Base-by-base conservation (phyloP, 345 rosid genomes). In the Lepidium africanum region DNA sequence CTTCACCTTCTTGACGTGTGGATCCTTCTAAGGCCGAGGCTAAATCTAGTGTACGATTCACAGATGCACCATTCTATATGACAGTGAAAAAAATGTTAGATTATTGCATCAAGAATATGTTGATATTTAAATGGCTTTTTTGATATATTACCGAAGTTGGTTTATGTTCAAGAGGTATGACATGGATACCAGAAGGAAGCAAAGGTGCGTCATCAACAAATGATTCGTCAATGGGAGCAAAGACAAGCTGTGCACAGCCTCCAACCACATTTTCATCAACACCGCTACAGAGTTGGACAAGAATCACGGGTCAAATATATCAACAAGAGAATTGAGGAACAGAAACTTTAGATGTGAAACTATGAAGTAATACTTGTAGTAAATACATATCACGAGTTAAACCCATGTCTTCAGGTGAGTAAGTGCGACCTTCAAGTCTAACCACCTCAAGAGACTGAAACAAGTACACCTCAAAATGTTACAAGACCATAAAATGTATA, bases 191-290 rank as follows among this genome's bases (percentile, higher is more conserved):
- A 55, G 97, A 93, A 45, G 98, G 89, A 63, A 93, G 79, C 53
- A 93, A 75, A 62, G 94, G 96, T 74, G 96, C 98, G 76, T 90
- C 97, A 80, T 93, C 96, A n/a, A 97, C 94, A 61, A 93, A 93
- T 12, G 98, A 88, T 71, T 90, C 97, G 42, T 93, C 97, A 12
- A 93, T 90, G 45, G 97, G 97, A 21, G 97, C 97, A 82, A 87
- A 93, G 49, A 93, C 96, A 65, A 93, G 98, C 72, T 93, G 97
- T 19, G 98, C 97, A 81, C 96, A 90, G 33, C 92, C 84, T 63
- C 92, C 94, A 62, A 90, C 82, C 63, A 84, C 88, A 81, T 81
- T 90, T 78, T 93, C 98, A 79, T 90, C 97, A 70, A 87, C 85
- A 55, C 98, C 98, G 8, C 87, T 81, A 77, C 98, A 88, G 3